These are phyloP conservation scores for Ambrosia trifida DNA, from an alignment of 129 eudicot species.

Conservation along the genomic window DNA sequence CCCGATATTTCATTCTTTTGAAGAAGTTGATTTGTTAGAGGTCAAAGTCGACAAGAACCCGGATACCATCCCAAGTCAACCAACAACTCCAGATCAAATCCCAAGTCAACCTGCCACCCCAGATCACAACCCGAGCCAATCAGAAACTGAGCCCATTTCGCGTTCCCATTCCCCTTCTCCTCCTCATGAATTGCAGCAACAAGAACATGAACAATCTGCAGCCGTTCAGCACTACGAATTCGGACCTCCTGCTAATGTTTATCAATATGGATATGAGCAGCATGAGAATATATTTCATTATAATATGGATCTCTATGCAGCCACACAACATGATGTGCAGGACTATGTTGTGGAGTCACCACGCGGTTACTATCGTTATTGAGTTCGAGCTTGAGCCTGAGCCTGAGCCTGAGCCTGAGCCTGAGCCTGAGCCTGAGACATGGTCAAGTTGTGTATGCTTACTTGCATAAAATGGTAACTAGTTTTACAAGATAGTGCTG, in stretches of 20 bases:
- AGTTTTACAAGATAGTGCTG: constrained; percentile 21
- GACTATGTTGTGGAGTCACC: constrained; percentile 41
- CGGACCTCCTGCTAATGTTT: constrained; percentile 40
- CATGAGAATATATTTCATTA: constrained; percentile 42
- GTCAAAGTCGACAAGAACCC: constrained; percentile 59
- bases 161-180: constrained; percentile 40
- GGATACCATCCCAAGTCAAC: constrained; percentile 31
- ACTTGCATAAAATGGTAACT: constrained; percentile 18
- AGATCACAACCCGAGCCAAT: constrained; percentile 28
- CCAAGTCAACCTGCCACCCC: constrained; percentile 39
- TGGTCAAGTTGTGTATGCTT: constrained; percentile 15
- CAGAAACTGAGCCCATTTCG: constrained; percentile 40
- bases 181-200: constrained; percentile 35
- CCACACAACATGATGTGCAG: constrained; percentile 31
- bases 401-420: background rate
- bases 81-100: constrained; percentile 32
- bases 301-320: constrained; percentile 29
- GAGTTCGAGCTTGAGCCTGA: constrained; percentile 10
- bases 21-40: constrained; percentile 72
- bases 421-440: background rate
- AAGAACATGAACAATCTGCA: constrained; percentile 47
- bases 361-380: constrained; percentile 46
- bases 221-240: constrained; percentile 47
- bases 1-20: constrained; percentile 79
- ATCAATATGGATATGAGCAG: constrained; percentile 43